Evolutionary conservation across 139 green algal genomes (phyloP).

Genomic region (Asterochloris sp.): DNA sequence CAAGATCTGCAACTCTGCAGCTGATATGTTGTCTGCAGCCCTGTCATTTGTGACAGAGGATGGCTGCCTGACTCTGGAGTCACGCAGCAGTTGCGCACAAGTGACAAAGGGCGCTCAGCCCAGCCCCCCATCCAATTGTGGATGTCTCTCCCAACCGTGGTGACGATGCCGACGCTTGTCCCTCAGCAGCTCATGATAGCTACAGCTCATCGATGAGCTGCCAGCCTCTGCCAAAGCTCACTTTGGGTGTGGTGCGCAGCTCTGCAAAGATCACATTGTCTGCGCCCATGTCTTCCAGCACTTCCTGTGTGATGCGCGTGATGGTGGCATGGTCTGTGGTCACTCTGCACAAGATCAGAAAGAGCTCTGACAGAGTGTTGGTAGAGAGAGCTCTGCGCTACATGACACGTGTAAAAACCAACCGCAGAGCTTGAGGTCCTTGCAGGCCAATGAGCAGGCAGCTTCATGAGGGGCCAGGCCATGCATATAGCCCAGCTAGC

Average conservation of each 20-base stretch:
- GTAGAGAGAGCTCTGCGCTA: not conserved
- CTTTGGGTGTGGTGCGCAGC: conserved; percentile 85
- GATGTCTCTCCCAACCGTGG: not conserved
- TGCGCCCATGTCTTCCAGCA: conserved; percentile 46
- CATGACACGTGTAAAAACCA: too few relatives aligned
- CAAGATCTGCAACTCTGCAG: too few relatives aligned
- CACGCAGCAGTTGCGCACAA: not conserved
- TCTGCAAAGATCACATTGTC: conserved; percentile 77
- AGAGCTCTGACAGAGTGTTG: not conserved
- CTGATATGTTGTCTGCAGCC: not conserved
- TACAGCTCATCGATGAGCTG: not conserved
- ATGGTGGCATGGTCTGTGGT: conserved; percentile 64
- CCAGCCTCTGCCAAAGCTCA: not conserved
- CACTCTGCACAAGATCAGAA: not conserved
- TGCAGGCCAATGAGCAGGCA: too few relatives aligned
- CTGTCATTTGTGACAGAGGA: not conserved
- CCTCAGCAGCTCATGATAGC: not conserved
- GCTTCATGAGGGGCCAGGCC: too few relatives aligned
- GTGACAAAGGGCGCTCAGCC: not conserved
- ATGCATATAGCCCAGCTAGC: too few relatives aligned
- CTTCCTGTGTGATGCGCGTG: conserved; percentile 64
- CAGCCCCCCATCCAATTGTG: not conserved
- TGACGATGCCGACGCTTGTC: not conserved
- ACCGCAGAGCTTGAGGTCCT: too few relatives aligned
- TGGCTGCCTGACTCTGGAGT: not conserved